These are phyloP conservation scores for Lentinus brumalis DNA, from an alignment of 768 basidiomycete genomes.

Conservation along the genomic window DNA sequence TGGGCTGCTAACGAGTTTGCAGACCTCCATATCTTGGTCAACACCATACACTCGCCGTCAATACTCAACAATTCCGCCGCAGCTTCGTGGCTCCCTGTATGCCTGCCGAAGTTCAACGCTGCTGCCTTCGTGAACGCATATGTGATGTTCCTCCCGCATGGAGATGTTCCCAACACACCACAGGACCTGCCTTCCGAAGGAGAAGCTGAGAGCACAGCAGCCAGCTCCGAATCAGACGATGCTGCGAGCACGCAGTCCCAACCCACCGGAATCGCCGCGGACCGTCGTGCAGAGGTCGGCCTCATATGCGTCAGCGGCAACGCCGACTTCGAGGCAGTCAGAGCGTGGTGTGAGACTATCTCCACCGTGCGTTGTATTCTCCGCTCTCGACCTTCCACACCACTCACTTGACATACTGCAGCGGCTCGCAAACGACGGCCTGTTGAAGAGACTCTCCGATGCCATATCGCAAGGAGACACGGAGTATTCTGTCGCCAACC, in stretches of 20 bases:
- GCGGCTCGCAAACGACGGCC: constrained; percentile 67
- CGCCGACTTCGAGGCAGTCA: constrained; percentile 83
- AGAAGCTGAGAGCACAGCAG: neutral
- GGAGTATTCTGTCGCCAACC: constrained; percentile 68
- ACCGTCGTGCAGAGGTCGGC: constrained; percentile 36
- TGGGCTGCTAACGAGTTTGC: neutral
- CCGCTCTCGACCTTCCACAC: neutral
- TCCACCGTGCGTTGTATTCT: constrained; percentile 47
- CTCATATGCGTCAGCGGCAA: constrained; percentile 82
- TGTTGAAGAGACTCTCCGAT: constrained; percentile 50
- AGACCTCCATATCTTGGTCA: constrained; percentile 93
- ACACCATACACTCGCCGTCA: constrained; percentile 84
- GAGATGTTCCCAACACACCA: constrained; percentile 10
- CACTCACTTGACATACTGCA: constrained; percentile 30
- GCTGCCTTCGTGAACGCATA: constrained; percentile 91
- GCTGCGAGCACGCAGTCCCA: constrained; percentile 5
- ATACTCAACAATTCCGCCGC: constrained; percentile 75
- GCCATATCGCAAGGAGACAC: constrained; percentile 52
- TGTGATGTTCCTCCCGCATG: constrained; percentile 62
- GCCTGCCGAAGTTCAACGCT: constrained; percentile 92
- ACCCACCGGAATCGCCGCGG: constrained; percentile 17
- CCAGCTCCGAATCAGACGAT: neutral
- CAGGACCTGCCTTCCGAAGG: neutral
- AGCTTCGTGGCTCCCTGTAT: constrained; percentile 93
- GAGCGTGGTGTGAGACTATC: constrained; percentile 72